These are phyloP conservation scores for Neurospora crassa DNA, from an alignment of 2,329 filamentous ascomycete genomes.

Conservation along the genomic window DNA sequence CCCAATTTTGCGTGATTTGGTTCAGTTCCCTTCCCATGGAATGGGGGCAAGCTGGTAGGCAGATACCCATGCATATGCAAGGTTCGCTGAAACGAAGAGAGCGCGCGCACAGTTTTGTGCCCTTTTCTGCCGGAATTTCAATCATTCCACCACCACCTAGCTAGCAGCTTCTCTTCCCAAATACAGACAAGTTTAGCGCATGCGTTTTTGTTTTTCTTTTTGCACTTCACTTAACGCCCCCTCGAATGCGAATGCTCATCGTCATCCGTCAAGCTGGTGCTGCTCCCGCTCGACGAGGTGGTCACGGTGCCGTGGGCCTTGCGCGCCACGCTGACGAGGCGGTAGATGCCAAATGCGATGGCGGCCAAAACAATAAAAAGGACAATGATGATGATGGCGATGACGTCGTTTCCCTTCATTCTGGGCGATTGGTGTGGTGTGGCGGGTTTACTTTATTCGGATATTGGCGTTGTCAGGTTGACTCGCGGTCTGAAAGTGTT, in stretches of 20 bases:
- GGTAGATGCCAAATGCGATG: conserved; percentile 55
- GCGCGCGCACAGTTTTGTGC: too few relatives aligned
- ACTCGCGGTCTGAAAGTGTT: not conserved
- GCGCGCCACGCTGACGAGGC: conserved; percentile 44
- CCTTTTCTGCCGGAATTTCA: too few relatives aligned
- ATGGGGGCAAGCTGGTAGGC: not conserved
- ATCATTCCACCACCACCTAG: too few relatives aligned
- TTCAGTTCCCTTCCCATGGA: not conserved
- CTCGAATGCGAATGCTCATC: not conserved
- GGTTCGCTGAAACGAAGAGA: too few relatives aligned
- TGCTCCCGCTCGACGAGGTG: conserved; percentile 17
- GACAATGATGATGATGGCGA: conserved; percentile 59
- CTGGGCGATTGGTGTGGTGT: conserved; percentile 23
- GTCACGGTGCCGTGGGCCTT: conserved; percentile 28
- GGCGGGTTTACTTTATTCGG: not conserved
- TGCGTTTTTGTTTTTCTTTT: not conserved
- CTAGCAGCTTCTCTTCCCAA: too few relatives aligned
- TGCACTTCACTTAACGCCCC: not conserved
- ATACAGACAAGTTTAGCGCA: too few relatives aligned
- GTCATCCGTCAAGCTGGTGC: conserved; percentile 10
- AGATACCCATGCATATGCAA: too few relatives aligned
- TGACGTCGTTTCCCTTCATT: conserved; percentile 56
- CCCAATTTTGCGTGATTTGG: not conserved
- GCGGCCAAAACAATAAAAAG: conserved; percentile 53
- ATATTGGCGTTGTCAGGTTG: not conserved